Base-by-base conservation (phyloP, 257 asterid genomes). In the Osmanthus fragrans region DNA sequence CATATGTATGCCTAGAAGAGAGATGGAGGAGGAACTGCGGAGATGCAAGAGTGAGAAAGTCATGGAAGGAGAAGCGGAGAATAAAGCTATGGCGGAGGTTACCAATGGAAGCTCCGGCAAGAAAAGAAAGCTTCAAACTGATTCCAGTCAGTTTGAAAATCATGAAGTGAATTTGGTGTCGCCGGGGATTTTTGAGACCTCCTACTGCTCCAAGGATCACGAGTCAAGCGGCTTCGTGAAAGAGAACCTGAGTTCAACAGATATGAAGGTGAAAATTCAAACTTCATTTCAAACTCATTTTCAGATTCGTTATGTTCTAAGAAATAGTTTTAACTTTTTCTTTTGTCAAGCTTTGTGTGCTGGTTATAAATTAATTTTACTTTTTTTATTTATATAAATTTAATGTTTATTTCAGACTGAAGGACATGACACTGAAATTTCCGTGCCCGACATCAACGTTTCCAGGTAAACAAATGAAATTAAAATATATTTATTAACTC, bases 381-480 rank as follows among this genome's bases (percentile, higher is more conserved):
- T 40, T 9, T 36, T 47, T 25, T 25, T 25, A 25, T 25, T 25
- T 25, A 63, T 65, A 73, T 65, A 73, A 63, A 64, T 64, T 79
- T 70, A 80, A 79, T 56, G 29, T 70, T 25, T 63, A 63, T 69
- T 83, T 64, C 87, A 80, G 87, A 72, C 12, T 23, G 67, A 80
- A 27, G 84, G 73, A 27, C 78, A 73, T 45, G 87, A 68, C 70
- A 76, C 83, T 12, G 80, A 78, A 77, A 73, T 79, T 45, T 77
- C 83, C 63, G 78, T 80, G 76, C 37, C 73, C 70, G 58, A 19
- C 80, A 78, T 64, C 82, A 25, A 77, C 65, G 72, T 70, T 45
- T 79, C 67, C 82, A 70, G 87, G 89, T 83, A 73, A 47, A 39
- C 8, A 27, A 60, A 60, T 60, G 67, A 21, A 60, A 63, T 63